Evolutionary conservation across 768 basidiomycete genomes (phyloP).

Genomic region (Tulasnella sp.): DNA sequence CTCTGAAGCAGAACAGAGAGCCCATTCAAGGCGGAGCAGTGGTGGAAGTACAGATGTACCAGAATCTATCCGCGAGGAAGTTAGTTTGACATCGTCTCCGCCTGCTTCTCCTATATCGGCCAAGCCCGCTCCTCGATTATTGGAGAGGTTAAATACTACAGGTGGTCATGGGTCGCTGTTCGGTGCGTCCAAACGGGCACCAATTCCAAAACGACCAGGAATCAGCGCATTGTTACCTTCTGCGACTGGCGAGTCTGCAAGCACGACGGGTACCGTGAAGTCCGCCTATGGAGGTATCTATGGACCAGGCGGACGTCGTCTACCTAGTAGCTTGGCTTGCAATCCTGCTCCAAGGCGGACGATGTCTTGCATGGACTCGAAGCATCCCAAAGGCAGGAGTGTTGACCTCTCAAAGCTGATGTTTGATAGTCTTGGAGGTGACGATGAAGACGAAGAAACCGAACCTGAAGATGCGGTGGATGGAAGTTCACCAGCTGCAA

Average conservation of each 20-base stretch:
- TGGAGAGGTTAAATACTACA: constrained; percentile 31
- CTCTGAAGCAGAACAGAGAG: not conserved
- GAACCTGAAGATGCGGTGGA: constrained; percentile 8
- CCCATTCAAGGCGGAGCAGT: not conserved
- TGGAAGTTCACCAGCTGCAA: not conserved
- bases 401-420: too few species aligned
- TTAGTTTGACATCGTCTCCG: constrained; percentile 37
- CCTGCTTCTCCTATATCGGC: constrained; percentile 36
- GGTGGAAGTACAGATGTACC: constrained; percentile 17
- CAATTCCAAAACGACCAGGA: not conserved
- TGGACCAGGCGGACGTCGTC: not conserved
- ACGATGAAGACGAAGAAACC: not conserved
- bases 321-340: not conserved
- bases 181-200: constrained; percentile 14
- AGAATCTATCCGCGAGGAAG: constrained; percentile 37
- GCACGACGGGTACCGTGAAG: not conserved
- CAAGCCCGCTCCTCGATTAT: constrained; percentile 27
- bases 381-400: too few species aligned
- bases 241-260: not conserved
- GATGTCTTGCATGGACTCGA: too few species aligned
- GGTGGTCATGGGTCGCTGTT: constrained; percentile 22
- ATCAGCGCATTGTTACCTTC: not conserved
- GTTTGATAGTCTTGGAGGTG: too few species aligned
- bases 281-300: constrained; percentile 9
- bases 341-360: not conserved